A percentile compares a stretch with the other conserved stretches of the same genome.
Evolutionary conservation across 1,139 yeast species (phyloP).

Genomic region (Yamadazyma dendronema): DNA sequence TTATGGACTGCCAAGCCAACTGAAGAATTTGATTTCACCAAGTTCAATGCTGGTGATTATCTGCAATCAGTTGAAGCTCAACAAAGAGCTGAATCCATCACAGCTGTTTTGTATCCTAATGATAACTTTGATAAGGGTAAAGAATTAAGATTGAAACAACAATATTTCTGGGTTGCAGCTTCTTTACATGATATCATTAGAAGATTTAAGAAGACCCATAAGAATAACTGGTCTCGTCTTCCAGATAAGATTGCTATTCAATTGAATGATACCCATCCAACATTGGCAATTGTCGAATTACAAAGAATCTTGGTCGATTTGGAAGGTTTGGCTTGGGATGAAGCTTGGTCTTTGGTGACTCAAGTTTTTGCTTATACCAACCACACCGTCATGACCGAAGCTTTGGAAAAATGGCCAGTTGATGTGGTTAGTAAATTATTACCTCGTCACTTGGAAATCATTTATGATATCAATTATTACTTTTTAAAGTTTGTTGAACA

Average conservation of each 20-base stretch:
- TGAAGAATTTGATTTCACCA: slow-evolving; percentile 85
- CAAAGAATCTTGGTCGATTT: slow-evolving; percentile 83
- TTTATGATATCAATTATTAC: slow-evolving; percentile 79
- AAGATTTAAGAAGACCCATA: slow-evolving; percentile 77
- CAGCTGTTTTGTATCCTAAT: slow-evolving; percentile 89
- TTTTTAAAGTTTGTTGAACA: slow-evolving; percentile 77
- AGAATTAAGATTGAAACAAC: slow-evolving; percentile 90
- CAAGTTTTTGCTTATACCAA: slow-evolving; percentile 87
- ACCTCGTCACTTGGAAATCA: slow-evolving; percentile 90
- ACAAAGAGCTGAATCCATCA: slow-evolving; percentile 87
- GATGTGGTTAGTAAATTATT: slow-evolving; percentile 71
- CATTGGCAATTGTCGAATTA: slow-evolving; percentile 85
- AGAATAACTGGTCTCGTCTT: slow-evolving; percentile 73
- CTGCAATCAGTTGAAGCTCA: slow-evolving; percentile 79
- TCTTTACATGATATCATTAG: slow-evolving; percentile 89
- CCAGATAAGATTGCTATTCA: slow-evolving; percentile 89
- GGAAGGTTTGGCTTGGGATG: slow-evolving; percentile 77
- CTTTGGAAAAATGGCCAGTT: slow-evolving; percentile 94
- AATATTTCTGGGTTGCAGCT: slow-evolving; percentile 96
- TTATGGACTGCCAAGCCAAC: slow-evolving; percentile 92
- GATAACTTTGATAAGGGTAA: slow-evolving; percentile 91
- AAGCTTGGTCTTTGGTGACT: slow-evolving; percentile 84
- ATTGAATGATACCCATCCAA: slow-evolving; percentile 93
- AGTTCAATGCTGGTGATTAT: slow-evolving; percentile 91
- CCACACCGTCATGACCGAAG: slow-evolving; percentile 94